Conservation (phyloP, 345 rosid genomes). For the Nasturtium officinale region DNA sequence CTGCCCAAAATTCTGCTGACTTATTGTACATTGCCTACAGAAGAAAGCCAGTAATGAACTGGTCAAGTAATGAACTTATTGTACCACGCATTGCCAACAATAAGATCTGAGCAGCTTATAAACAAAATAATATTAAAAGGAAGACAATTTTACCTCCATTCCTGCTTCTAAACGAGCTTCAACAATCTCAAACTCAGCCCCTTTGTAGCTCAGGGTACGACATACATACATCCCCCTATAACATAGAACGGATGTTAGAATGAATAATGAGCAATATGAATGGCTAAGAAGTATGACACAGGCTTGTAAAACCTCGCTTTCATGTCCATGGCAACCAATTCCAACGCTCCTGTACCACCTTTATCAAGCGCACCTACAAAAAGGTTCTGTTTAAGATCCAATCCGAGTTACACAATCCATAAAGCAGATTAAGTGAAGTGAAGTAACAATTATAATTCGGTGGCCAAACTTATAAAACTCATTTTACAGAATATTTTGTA, state of each 20-base stretch:
- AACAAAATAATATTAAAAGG: constrained; percentile 2
- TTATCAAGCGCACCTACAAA: constrained; percentile 87
- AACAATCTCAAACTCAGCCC: constrained; percentile 87
- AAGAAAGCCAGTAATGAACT: constrained; percentile 15
- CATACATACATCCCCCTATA: constrained; percentile 98
- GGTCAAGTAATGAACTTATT: no score
- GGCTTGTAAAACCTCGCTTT: constrained; percentile 78
- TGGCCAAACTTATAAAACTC: constrained; percentile 1
- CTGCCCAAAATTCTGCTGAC: constrained; percentile 99
- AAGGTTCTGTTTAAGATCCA: constrained; percentile 21
- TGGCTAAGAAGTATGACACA: constrained; percentile 21
- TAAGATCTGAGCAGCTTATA: constrained; percentile 10
- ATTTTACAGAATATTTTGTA: constrained; percentile 17
- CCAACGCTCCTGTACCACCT: constrained; percentile 98
- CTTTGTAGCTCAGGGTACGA: constrained; percentile 97
- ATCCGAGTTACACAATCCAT: constrained; percentile 4
- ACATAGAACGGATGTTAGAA: constrained; percentile 34
- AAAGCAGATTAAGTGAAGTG: constrained; percentile 21
- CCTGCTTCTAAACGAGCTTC: constrained; percentile 89
- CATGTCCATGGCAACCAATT: constrained; percentile 99
- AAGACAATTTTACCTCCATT: constrained; percentile 71
- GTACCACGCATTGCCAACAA: no score
- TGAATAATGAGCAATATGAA: constrained; percentile 20
- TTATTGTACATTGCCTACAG: constrained; percentile 84
- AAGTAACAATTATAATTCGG: background rate